These are phyloP conservation scores for Stemphylium vesicarium DNA, from an alignment of 2,329 filamentous ascomycete species.

Conservation along the genomic window DNA sequence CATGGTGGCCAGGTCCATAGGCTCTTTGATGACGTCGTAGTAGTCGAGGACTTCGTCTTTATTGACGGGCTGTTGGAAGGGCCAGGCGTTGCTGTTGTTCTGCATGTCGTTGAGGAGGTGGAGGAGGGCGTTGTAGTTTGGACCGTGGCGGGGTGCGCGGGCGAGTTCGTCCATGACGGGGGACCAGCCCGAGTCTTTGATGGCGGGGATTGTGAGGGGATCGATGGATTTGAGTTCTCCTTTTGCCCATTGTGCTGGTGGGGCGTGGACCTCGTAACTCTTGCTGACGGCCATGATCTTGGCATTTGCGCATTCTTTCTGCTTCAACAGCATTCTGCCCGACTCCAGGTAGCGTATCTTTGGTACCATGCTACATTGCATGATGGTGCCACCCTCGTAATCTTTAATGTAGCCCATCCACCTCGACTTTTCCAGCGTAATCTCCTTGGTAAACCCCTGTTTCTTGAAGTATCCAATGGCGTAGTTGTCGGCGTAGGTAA, in stretches of 20 bases:
- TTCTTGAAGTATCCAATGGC: conserved; percentile 99
- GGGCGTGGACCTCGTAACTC: conserved; percentile 83
- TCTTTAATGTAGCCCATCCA: conserved; percentile 99
- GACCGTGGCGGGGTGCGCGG: conserved; percentile 91
- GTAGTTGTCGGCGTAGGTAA: conserved; percentile 98
- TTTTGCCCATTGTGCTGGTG: conserved; percentile 85
- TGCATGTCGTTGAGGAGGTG: conserved; percentile 94
- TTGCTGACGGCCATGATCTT: conserved; percentile 93
- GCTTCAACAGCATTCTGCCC: conserved; percentile 92
- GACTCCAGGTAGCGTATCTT: conserved; percentile 92
- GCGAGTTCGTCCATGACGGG: conserved; percentile 97
- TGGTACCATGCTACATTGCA: conserved; percentile 98
- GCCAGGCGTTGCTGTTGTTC: conserved; percentile 92
- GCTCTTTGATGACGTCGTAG: conserved; percentile 97
- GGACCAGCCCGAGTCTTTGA: conserved; percentile 90
- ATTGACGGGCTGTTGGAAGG: conserved; percentile 92
- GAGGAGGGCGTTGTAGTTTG: conserved; percentile 92
- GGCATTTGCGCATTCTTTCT: conserved; percentile 92
- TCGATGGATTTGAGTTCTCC: conserved; percentile 72
- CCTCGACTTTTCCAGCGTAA: conserved; percentile 83
- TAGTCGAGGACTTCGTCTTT: conserved; percentile 98
- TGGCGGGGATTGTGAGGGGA: conserved; percentile 83
- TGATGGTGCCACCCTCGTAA: conserved; percentile 97
- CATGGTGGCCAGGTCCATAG: conserved; percentile 97
- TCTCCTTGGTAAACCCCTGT: conserved; percentile 98